A percentile compares a stretch with the other conserved stretches of the same genome.
Evolutionary conservation across 2,329 filamentous ascomycete genomes (phyloP).

Genomic region (Calonectria multiphialidica): DNA sequence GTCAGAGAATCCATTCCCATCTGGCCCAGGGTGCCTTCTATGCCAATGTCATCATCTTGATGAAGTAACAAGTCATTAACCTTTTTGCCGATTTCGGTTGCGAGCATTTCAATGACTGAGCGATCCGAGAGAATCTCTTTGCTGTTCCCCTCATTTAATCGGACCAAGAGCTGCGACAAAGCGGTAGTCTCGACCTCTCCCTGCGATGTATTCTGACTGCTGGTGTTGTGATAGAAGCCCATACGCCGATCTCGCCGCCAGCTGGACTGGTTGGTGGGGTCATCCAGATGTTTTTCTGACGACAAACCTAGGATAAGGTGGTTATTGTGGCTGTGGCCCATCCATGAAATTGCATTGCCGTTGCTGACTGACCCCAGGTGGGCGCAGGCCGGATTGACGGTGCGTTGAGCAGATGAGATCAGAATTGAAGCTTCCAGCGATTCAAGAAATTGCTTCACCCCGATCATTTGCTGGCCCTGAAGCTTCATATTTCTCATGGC

Average conservation of each 20-base stretch:
- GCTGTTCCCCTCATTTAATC: not conserved
- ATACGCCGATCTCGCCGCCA: not conserved
- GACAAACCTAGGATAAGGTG: not conserved
- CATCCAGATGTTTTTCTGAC: not conserved
- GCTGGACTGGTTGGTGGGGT: not conserved
- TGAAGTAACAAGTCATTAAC: not conserved
- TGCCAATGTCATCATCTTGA: not conserved
- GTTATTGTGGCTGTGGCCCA: not conserved
- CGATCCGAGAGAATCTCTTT: not conserved
- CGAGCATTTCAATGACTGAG: not conserved
- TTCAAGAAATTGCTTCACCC: not conserved
- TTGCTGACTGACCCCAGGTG: not conserved
- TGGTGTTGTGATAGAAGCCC: not conserved
- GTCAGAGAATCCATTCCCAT: not conserved
- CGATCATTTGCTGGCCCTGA: not conserved
- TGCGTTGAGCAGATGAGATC: not conserved
- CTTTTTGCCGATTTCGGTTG: not conserved
- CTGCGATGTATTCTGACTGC: not conserved
- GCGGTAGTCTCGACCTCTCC: not conserved
- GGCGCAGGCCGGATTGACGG: too few species aligned
- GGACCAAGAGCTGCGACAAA: not conserved
- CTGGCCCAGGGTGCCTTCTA: not conserved
- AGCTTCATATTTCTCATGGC: not conserved
- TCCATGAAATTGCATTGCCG: not conserved
- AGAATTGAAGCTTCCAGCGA: not conserved